A percentile compares a stretch with the other conserved stretches of the same genome.
phyloP scores from a whole-genome alignment of 441 rosid genomes.

The Erodium texanum region DNA sequence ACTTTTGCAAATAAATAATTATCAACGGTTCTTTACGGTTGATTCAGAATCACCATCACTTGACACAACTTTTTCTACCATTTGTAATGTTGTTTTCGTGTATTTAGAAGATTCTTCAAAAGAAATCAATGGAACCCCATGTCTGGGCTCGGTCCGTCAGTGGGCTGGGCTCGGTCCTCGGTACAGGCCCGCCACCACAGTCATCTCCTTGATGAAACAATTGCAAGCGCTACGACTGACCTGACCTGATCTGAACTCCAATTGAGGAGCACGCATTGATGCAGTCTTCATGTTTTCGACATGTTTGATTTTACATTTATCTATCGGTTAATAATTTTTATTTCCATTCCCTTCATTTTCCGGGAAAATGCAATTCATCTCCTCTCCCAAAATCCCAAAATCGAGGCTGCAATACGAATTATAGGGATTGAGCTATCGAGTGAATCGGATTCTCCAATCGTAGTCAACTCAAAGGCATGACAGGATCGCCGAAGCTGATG shows the following conservation, averaged over 20 bases:
- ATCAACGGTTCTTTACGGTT: too few species aligned
- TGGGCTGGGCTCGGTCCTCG: background rate
- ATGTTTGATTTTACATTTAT: background rate
- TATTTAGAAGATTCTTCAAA: too few species aligned
- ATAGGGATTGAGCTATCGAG: background rate
- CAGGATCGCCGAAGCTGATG: conserved; percentile 2
- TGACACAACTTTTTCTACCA: too few species aligned
- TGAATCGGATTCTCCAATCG: background rate
- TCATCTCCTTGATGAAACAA: background rate
- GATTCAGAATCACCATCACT: too few species aligned
- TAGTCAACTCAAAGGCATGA: background rate
- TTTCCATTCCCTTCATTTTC: background rate
- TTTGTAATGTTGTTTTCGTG: too few species aligned
- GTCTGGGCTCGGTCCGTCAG: background rate
- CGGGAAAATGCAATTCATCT: background rate
- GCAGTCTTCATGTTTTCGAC: background rate
- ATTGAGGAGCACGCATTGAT: background rate
- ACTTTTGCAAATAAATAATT: too few species aligned
- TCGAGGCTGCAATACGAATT: too few species aligned
- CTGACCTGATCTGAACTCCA: too few species aligned
- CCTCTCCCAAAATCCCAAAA: background rate
- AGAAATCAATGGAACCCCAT: too few species aligned
- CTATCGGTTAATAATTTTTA: background rate
- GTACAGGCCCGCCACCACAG: background rate
- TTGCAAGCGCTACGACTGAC: too few species aligned